phyloP scores from a whole-genome alignment of 1,284 basidiomycete genomes.

The Fomes fomentarius region DNA sequence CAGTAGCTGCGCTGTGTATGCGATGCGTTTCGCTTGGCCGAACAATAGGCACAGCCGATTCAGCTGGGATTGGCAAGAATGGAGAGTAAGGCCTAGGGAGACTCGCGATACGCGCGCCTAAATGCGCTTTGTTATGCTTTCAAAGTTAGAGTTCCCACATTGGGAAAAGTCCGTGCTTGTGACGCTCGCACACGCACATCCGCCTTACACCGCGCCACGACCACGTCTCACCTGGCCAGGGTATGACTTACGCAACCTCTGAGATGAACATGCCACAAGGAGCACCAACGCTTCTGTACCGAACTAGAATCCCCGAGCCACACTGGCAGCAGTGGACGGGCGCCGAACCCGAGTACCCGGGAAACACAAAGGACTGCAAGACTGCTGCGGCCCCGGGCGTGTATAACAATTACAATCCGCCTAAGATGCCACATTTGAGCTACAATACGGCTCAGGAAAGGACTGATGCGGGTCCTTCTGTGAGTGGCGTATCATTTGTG shows the following conservation, averaged over 20 bases:
- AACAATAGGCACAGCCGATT: not conserved
- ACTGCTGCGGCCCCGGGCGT: constrained; percentile 14
- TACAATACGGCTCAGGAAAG: constrained; percentile 3
- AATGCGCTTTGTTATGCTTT: not conserved
- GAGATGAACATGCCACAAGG: not conserved
- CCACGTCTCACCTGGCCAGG: constrained; percentile 1
- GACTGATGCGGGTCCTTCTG: not conserved
- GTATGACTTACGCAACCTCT: not conserved
- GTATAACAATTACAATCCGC: constrained; percentile 9
- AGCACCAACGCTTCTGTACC: not conserved
- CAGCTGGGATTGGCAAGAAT: no score
- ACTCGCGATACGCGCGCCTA: no score
- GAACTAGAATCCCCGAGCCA: not conserved
- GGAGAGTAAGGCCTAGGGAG: no score
- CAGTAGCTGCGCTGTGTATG: not conserved
- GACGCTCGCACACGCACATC: constrained; percentile 7
- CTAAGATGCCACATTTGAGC: not conserved
- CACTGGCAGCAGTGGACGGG: constrained; percentile 4
- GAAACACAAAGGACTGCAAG: constrained; percentile 15
- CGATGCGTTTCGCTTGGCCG: not conserved
- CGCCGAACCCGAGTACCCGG: constrained; percentile 1
- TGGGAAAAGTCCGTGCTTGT: no score
- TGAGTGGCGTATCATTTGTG: constrained; percentile 13
- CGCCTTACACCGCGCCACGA: constrained; percentile 6
- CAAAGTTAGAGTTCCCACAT: constrained; percentile 6